phyloP scores from a whole-genome alignment of 495 filamentous ascomycete genomes.

The Penicillium lividum region DNA sequence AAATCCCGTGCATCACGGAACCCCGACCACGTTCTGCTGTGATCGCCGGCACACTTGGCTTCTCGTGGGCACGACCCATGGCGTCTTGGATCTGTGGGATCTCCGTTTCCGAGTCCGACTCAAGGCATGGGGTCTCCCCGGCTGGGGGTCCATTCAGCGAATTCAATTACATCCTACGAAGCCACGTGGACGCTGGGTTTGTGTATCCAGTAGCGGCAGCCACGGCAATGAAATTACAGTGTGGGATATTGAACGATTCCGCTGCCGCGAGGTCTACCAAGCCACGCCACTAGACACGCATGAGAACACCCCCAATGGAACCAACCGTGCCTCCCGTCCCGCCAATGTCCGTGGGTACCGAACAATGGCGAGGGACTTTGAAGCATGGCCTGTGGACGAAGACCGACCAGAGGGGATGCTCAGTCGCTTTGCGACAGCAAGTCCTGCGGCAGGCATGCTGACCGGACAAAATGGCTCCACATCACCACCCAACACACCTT shows the following conservation, averaged over 20 bases:
- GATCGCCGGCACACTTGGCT: conserved; percentile 87
- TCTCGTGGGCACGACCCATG: conserved; percentile 87
- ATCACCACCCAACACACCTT: conserved; percentile 32
- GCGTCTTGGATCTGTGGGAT: conserved; percentile 93
- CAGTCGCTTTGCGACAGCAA: conserved; percentile 74
- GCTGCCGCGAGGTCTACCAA: conserved; percentile 87
- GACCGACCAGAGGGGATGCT: conserved; percentile 88
- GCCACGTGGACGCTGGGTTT: conserved; percentile 76
- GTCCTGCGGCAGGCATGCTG: conserved; percentile 43
- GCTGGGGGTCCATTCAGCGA: conserved; percentile 77
- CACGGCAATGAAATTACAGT: conserved; percentile 85
- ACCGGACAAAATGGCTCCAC: conserved; percentile 34
- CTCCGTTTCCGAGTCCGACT: conserved; percentile 86
- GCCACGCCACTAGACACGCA: conserved; percentile 39
- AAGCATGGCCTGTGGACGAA: conserved; percentile 87
- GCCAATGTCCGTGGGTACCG: conserved; percentile 44
- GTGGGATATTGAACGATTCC: conserved; percentile 91
- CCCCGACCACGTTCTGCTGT: conserved; percentile 87
- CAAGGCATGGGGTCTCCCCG: conserved; percentile 86
- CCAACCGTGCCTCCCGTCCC: conserved; percentile 28
- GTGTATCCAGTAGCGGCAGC: conserved; percentile 83
- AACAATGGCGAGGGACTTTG: conserved; percentile 67
- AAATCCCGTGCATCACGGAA: conserved; percentile 93
- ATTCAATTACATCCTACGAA: conserved; percentile 75
- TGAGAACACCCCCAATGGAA: conserved; percentile 22